These are phyloP conservation scores for Miamiensis avidus DNA, from an alignment of 169 alveolate species.

Conservation along the genomic window DNA sequence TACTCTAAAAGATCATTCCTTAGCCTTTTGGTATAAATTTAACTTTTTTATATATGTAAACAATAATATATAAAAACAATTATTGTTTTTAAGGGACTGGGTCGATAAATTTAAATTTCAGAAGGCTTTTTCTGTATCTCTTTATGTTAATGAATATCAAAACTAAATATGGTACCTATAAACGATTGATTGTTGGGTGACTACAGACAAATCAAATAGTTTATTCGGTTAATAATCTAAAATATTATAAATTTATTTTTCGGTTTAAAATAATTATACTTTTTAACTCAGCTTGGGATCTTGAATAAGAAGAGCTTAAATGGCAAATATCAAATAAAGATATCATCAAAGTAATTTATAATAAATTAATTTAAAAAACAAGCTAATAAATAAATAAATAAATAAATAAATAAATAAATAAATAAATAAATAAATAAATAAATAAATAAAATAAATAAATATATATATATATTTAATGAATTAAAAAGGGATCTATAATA, in stretches of 20 bases:
- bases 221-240: not conserved
- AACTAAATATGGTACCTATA: slow-evolving; percentile 12
- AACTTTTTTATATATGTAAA: too few relatives aligned
- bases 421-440: too few relatives aligned
- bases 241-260: too few relatives aligned
- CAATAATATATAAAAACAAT: too few relatives aligned
- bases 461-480: too few relatives aligned
- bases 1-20: slow-evolving; percentile 1
- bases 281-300: not conserved
- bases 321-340: slow-evolving; percentile 1
- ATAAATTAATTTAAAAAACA: too few relatives aligned
- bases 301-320: slow-evolving; percentile 14
- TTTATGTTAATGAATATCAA: not conserved
- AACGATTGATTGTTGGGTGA: slow-evolving; percentile 1
- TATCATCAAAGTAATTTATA: not conserved
- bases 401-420: too few relatives aligned
- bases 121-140: not conserved
- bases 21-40: slow-evolving; percentile 5
- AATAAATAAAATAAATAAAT: too few relatives aligned
- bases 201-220: slow-evolving; percentile 10
- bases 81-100: not conserved
- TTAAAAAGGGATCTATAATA: not conserved
- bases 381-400: not conserved
- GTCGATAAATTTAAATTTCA: slow-evolving; percentile 7
- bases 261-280: not conserved